Evolutionary conservation across 2,329 filamentous ascomycete species (phyloP).

Genomic region (Falciphora oryzae): DNA sequence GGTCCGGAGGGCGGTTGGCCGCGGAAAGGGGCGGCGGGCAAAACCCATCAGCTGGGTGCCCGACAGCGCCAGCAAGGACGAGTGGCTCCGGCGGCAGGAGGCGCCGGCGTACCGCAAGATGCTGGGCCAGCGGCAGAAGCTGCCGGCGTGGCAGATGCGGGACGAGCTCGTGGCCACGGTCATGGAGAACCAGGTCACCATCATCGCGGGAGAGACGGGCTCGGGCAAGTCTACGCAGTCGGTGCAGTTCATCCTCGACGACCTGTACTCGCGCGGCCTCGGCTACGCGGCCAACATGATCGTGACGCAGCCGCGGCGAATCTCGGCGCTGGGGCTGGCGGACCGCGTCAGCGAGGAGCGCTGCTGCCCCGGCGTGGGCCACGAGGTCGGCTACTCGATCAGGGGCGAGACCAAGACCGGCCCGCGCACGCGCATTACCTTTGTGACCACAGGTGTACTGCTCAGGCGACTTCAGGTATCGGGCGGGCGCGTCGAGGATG

Average conservation of each 20-base stretch:
- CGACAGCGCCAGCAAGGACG: constrained; percentile 53
- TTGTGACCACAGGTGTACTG: constrained; percentile 92
- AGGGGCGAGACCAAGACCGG: constrained; percentile 80
- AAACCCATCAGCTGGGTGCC: constrained; percentile 59
- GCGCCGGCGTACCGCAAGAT: constrained; percentile 65
- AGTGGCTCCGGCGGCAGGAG: constrained; percentile 65
- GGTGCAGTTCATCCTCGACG: constrained; percentile 91
- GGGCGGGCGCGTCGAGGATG: constrained; percentile 71
- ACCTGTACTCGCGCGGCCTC: constrained; percentile 70
- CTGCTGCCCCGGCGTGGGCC: constrained; percentile 65
- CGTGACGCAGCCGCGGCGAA: constrained; percentile 90
- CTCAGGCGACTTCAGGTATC: constrained; percentile 87
- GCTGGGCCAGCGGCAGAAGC: constrained; percentile 61
- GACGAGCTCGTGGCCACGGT: constrained; percentile 74
- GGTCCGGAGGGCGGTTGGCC: constrained; percentile 19
- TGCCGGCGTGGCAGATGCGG: constrained; percentile 84
- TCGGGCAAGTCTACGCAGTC: constrained; percentile 97
- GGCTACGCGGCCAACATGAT: constrained; percentile 82
- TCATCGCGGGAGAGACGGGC: constrained; percentile 94
- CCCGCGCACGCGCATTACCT: constrained; percentile 77
- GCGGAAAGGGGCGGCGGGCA: constrained; percentile 39
- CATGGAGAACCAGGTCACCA: constrained; percentile 75
- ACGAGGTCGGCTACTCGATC: constrained; percentile 88
- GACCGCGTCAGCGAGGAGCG: constrained; percentile 93
- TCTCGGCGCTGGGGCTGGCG: constrained; percentile 88